Evolutionary conservation across 139 green algal species (phyloP), one percentile per base, ranked within the genome.

Genomic region (Tetraselmis chui): DNA sequence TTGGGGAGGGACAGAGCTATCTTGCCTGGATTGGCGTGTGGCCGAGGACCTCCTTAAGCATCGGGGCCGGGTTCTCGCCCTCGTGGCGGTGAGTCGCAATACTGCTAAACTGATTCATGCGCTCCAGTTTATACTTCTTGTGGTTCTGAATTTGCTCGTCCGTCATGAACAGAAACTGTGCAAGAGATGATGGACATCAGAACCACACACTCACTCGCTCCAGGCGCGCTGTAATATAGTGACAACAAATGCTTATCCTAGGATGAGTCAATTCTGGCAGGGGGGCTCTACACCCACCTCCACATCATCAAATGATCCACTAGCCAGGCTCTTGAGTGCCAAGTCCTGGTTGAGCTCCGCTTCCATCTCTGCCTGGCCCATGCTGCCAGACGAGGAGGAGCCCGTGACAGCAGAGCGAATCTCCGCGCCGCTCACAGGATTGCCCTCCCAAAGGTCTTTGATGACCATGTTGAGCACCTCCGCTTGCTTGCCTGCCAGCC

Each of bases 31-130:
- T 83, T 18, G 93, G 94, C 28, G 95, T 98, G 90, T 99, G 96
- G 0, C 96, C 96, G 29, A 99, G 88, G 82, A 98, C 94, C 88
- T 99, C 96, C 82, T 98, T 98, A n/a, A 99, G 89, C 86, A 97
- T 94, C 23, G 86, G 75, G n/a, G n/a, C n/a, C n/a, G n/a, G 59
- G 74, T 77, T 22, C 74, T 29, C 74, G n/a, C 26, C 45, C 11
- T 67, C 45, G 11, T 67, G 45, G 45, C 45, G 45, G 45, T 67
- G 45, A 5, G 45, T 67, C 11, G 45, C 45, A 18, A 67, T 67
- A 18, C 11, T 67, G 11, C 18, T 67, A 18, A 67, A 67, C 45
- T 67, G 45, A 18, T 67, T 18, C 45, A 67, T 67, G 45, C 45
- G 45, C 45, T 67, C 45, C 45, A 67, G 45, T 18, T 67, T 67